Percentiles rank a stretch among this genome's conserved stretches.
Evolutionary conservation across 2,329 filamentous ascomycete genomes (phyloP).

Genomic region (Epicoccum sorghinum): DNA sequence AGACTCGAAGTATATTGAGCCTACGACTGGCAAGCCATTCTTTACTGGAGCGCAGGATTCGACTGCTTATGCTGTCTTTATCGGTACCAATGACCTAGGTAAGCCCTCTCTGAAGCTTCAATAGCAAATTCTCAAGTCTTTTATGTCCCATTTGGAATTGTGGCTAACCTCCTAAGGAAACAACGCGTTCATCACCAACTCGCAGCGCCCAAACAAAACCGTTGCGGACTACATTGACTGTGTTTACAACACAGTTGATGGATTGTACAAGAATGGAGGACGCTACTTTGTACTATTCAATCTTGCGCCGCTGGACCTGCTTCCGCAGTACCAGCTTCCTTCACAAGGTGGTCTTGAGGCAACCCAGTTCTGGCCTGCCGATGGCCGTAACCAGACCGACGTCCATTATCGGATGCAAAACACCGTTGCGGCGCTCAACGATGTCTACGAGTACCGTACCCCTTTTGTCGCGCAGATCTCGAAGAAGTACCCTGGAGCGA

Average conservation of each 20-base stretch:
- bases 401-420: conserved; percentile 60
- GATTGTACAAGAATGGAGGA: conserved; percentile 69
- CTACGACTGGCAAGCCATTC: conserved; percentile 50
- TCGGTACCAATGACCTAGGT: conserved; percentile 77
- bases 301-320: conserved; percentile 68
- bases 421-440: conserved; percentile 58
- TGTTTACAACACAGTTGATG: conserved; percentile 67
- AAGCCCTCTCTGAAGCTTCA: too few species aligned
- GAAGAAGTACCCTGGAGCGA: conserved; percentile 59
- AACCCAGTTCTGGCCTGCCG: conserved; percentile 57
- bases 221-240: conserved; percentile 72
- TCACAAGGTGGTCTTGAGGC: conserved; percentile 52
- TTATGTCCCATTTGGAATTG: too few species aligned
- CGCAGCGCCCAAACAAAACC: conserved; percentile 63
- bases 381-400: conserved; percentile 57
- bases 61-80: conserved; percentile 78
- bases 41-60: conserved; percentile 58
- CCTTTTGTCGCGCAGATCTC: conserved; percentile 45
- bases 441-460: conserved; percentile 59
- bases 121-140: too few species aligned
- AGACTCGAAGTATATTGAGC: conserved; percentile 44
- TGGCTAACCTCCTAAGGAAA: conserved; percentile 51
- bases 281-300: conserved; percentile 77
- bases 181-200: conserved; percentile 69
- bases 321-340: conserved; percentile 67